Base-by-base conservation (phyloP, 345 rosid genomes). In the Turnera subulata region DNA sequence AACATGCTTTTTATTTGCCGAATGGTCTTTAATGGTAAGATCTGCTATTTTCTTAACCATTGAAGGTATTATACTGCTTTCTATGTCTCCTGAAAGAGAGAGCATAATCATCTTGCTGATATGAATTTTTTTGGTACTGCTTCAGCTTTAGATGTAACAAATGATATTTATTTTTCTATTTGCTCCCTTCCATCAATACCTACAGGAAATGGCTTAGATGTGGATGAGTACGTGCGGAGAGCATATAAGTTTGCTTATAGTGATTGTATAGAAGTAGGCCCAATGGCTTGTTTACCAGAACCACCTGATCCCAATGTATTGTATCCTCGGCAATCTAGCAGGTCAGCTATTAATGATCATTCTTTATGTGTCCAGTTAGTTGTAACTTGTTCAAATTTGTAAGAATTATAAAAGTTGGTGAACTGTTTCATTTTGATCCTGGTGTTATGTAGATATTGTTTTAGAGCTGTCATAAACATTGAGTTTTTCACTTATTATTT, bases 1-100 rank as follows among this genome's bases (percentile, higher is more conserved):
- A 94, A 94, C 73, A 94, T 94, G 99, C 96, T 93, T 55, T 93
- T 93, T 74, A 90, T 93, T 64, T 89, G 99, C 63, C 82, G 91
- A 54, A 93, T 93, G 91, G 97, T 88, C 65, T 93, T 93, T 63
- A 89, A 93, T 78, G 99, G 99, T 94, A 81, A 77, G 83, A 49
- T 23, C 73, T 69, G 21, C 68, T 23, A 11, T 48, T 45, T 45
- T 58, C 25, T 43, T 70, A 67, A 11, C 20, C 22, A 32, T 54
- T 57, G 22, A 63, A n/a, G n/a, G n/a, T n/a, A n/a, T 55, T 55
- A 33, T 35, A 47, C 35, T 24, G 35, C 35, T 47, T 51, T n/a
- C 59, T 1, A 21, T 22, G 39, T 52, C 26, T 35, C 15, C 18
- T 49, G 35, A 29, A 29, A 29, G 8, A 29, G 35, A 8, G 5